Conservation (phyloP, 1,284 basidiomycete genomes). For the Puccinia polysora region DNA sequence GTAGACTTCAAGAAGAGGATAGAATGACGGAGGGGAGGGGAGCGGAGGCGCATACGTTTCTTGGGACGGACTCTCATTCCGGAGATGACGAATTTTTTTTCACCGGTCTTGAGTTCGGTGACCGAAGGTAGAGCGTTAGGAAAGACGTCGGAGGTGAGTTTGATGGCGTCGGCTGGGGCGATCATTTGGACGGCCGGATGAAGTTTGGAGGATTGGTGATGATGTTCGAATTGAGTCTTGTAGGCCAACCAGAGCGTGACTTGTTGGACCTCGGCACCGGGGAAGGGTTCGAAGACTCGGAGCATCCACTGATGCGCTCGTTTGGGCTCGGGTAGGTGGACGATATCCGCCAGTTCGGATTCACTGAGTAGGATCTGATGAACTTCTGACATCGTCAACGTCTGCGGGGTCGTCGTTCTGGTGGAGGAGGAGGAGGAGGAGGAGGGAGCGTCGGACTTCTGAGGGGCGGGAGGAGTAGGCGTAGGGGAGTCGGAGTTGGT, state of each 20-base stretch:
- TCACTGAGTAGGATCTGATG: constrained; percentile 14
- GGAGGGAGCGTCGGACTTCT: neutral
- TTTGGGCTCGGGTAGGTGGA: constrained; percentile 24
- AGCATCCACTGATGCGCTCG: constrained; percentile 29
- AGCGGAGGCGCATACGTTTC: neutral
- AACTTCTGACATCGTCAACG: constrained; percentile 29
- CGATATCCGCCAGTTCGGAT: constrained; percentile 6
- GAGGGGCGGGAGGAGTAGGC: neutral
- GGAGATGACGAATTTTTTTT: constrained; percentile 38
- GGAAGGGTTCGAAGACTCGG: constrained; percentile 26
- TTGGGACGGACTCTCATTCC: constrained; percentile 24
- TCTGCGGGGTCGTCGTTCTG: constrained; percentile 4
- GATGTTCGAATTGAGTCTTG: constrained; percentile 36
- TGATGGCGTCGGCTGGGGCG: constrained; percentile 39
- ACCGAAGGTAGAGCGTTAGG: constrained; percentile 33
- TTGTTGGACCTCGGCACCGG: constrained; percentile 32
- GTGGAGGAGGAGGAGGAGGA: neutral
- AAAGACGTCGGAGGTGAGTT: constrained; percentile 38
- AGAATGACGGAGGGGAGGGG: neutral
- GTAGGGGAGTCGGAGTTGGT: neutral
- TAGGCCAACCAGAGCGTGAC: constrained; percentile 40
- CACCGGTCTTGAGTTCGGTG: constrained; percentile 18
- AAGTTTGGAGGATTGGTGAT: constrained; percentile 1
- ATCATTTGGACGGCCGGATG: constrained; percentile 20
- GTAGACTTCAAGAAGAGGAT: neutral